Evolutionary conservation across 2,329 filamentous ascomycete genomes (phyloP).

Genomic region (Pseudocercospora macadamiae): DNA sequence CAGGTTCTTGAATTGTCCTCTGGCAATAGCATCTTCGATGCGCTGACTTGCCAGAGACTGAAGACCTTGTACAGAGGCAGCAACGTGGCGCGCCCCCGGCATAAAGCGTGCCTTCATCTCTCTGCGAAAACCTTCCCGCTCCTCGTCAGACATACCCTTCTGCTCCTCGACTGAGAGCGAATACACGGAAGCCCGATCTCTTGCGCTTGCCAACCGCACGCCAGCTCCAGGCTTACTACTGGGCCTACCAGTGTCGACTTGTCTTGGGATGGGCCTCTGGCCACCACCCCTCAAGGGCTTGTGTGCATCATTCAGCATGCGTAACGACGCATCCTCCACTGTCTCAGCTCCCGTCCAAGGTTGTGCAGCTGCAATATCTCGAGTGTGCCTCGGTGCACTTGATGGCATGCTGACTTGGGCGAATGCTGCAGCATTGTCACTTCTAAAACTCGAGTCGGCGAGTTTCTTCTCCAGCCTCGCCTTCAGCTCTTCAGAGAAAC

Average conservation of each 20-base stretch:
- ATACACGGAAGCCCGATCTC: constrained; percentile 62
- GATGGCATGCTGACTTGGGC: constrained; percentile 27
- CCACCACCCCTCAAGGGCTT: constrained; percentile 55
- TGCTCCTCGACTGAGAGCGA: constrained; percentile 54
- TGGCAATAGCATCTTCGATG: constrained; percentile 90
- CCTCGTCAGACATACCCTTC: constrained; percentile 65
- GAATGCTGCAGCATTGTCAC: constrained; percentile 47
- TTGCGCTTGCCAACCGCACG: constrained; percentile 58
- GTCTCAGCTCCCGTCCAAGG: constrained; percentile 81
- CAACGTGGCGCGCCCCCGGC: constrained; percentile 71
- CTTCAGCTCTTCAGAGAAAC: constrained; percentile 65
- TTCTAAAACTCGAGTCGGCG: constrained; percentile 57
- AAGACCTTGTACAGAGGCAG: constrained; percentile 76
- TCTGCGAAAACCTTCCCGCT: constrained; percentile 70
- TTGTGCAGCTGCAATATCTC: constrained; percentile 68
- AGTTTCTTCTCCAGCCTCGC: constrained; percentile 62
- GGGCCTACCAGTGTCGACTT: constrained; percentile 49
- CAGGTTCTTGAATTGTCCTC: constrained; percentile 87
- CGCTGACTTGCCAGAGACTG: constrained; percentile 83
- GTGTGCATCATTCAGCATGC: constrained; percentile 71
- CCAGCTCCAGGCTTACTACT: constrained; percentile 47
- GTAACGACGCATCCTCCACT: constrained; percentile 73
- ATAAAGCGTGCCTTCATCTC: constrained; percentile 82
- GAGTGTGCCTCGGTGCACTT: constrained; percentile 69
- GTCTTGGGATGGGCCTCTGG: constrained; percentile 43